Evolutionary conservation across 345 rosid genomes (phyloP).

Genomic region (Salix exigua): DNA sequence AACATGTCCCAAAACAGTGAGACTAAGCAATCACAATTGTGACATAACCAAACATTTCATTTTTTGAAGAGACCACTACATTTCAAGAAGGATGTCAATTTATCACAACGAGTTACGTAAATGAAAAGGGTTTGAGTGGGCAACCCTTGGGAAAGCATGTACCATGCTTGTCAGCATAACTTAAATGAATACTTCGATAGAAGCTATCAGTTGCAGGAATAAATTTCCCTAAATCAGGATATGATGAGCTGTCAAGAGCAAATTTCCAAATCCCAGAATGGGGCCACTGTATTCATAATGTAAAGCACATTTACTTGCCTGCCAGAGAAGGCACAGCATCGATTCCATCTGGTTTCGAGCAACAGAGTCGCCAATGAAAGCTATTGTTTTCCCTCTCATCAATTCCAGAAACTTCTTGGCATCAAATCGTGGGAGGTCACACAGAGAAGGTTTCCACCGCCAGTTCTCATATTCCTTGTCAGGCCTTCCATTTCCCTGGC

Average conservation of each 20-base stretch:
- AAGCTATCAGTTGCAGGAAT: not conserved
- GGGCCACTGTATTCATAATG: not conserved
- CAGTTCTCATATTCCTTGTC: constrained; percentile 89
- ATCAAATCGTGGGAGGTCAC: constrained; percentile 91
- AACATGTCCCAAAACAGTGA: not conserved
- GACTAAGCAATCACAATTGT: not conserved
- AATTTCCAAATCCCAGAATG: not conserved
- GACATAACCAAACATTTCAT: not conserved
- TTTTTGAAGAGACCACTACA: not conserved
- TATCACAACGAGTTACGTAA: not conserved
- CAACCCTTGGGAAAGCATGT: not conserved
- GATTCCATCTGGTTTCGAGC: constrained; percentile 99
- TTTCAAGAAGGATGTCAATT: not conserved
- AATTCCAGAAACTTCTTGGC: constrained; percentile 79
- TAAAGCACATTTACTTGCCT: constrained; percentile 47
- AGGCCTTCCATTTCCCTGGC: constrained; percentile 98
- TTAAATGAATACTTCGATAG: not conserved
- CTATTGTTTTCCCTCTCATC: constrained; percentile 90
- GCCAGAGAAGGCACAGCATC: constrained; percentile 96
- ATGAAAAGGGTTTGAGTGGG: no score
- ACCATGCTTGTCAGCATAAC: not conserved
- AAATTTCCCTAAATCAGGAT: not conserved
- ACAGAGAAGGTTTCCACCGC: constrained; percentile 88
- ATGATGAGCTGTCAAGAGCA: not conserved
- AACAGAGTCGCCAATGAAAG: constrained; percentile 91